Base-by-base conservation (phyloP, 768 basidiomycete genomes). In the Candolleomyces aberdarensis region DNA sequence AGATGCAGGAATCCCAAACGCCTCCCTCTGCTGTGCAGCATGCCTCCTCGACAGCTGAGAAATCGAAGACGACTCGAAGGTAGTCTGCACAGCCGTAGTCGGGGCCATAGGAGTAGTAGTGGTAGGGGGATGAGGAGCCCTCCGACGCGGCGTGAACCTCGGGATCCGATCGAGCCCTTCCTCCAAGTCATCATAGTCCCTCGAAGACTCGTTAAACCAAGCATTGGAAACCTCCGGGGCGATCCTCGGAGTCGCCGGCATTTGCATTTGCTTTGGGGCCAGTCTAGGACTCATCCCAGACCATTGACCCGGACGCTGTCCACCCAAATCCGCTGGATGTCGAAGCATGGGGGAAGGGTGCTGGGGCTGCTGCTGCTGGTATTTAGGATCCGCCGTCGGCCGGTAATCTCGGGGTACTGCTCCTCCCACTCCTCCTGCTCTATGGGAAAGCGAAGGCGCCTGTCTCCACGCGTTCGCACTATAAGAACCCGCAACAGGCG, bases 1-100 rank as follows among this genome's bases (percentile, higher is more conserved):
- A 6, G 63, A 60, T 1, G 63, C 57, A 5, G 56, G 44, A 17
- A 64, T 29, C 20, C 60, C 63, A 22, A 64, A 64, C 29, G 63
- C 63, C 40, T 64, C 56, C 32, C 56, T 14, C 32, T 63, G 48
- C 53, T 59, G 51, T 3, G 40, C 40, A 41, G 54, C 54, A 7
- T 43, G 39, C 17, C 20, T 36, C n/a, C 20, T 56, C 39, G 17
- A 56, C 43, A 29, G 48, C 41, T 48, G 47, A n/a, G 56, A 47
- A 6, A 49, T 17, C 19, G 46, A 57, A 26, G 26, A 17, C 20
- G 22, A n/a, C 41, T 56, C 49, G 29, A 50, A 41, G 3, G 36
- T 36, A 7, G 11, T 36, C 36, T 26, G n/a, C 31, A 36, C 1
- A 36, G 36, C 8, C 36, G 36, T 36, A 36, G 36, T 8, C 32